Evolutionary conservation across 768 basidiomycete genomes (phyloP).

Genomic region (Dentipellis fragilis): DNA sequence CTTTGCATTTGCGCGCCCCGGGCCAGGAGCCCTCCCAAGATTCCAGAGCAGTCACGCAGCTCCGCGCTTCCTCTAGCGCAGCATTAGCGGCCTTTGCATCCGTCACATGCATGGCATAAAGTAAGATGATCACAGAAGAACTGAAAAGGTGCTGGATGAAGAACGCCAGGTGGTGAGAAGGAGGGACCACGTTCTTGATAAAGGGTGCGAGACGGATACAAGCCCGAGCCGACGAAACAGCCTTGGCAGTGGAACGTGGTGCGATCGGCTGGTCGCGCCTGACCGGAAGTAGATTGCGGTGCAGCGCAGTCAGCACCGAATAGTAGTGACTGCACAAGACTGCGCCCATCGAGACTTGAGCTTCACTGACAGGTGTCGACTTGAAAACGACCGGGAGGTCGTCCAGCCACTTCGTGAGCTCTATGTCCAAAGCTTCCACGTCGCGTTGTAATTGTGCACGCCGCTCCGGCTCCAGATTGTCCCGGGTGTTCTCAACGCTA

Average conservation of each 20-base stretch:
- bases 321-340: constrained; percentile 87
- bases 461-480: constrained; percentile 62
- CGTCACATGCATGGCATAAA: constrained; percentile 78
- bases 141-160: constrained; percentile 88
- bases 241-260: constrained; percentile 68
- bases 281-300: constrained; percentile 80
- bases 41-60: constrained; percentile 58
- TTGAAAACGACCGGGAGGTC: constrained; percentile 68
- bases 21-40: constrained; percentile 85
- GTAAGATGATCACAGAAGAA: constrained; percentile 74
- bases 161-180: constrained; percentile 81
- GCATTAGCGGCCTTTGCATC: constrained; percentile 54
- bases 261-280: constrained; percentile 59
- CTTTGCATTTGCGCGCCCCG: constrained; percentile 80
- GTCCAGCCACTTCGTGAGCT: constrained; percentile 78
- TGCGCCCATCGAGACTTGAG: constrained; percentile 79
- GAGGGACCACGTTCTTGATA: constrained; percentile 73
- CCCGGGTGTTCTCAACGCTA: constrained; percentile 59
- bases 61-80: constrained; percentile 78
- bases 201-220: constrained; percentile 81
- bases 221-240: constrained; percentile 74
- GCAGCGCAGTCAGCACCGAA: constrained; percentile 76
- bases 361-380: constrained; percentile 59
- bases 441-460: constrained; percentile 65
- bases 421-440: constrained; percentile 69